Percentiles rank a stretch among this genome's conserved stretches.
These are phyloP conservation scores for Zymoseptoria ardabiliae DNA, from an alignment of 2,329 filamentous ascomycete species.

Conservation along the genomic window DNA sequence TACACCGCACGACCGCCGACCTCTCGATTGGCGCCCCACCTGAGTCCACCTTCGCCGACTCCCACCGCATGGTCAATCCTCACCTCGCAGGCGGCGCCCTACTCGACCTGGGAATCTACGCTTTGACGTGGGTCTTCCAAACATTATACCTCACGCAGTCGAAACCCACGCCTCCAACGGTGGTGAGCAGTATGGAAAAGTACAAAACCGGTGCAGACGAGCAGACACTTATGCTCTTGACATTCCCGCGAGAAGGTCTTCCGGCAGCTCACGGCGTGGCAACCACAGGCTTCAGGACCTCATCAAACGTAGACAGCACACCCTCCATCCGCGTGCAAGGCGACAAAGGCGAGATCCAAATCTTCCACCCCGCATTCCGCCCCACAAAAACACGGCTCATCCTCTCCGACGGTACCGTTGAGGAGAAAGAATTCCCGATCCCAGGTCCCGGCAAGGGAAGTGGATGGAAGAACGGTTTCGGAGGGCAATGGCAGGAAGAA, in stretches of 20 bases:
- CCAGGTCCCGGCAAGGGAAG: conserved; percentile 42
- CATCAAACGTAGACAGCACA: conserved; percentile 54
- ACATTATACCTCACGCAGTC: conserved; percentile 72
- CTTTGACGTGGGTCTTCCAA: conserved; percentile 86
- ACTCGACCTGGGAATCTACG: conserved; percentile 81
- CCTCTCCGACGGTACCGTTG: conserved; percentile 38
- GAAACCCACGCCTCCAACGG: conserved; percentile 59
- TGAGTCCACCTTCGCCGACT: conserved; percentile 52
- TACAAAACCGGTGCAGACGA: conserved; percentile 72
- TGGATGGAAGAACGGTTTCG: conserved; percentile 43
- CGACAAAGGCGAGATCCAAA: conserved; percentile 72
- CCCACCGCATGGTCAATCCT: conserved; percentile 73
- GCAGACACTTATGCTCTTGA: conserved; percentile 67
- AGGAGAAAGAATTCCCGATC: conserved; percentile 40
- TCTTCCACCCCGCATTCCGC: conserved; percentile 63
- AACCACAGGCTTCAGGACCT: conserved; percentile 54
- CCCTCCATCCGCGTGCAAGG: conserved; percentile 75
- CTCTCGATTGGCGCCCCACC: conserved; percentile 53
- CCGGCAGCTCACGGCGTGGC: conserved; percentile 60
- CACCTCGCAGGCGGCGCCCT: conserved; percentile 76
- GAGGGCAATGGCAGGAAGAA: conserved; percentile 38
- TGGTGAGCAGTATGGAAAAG: conserved; percentile 62
- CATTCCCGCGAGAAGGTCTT: conserved; percentile 57
- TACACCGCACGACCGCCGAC: conserved; percentile 52
- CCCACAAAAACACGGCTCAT: conserved; percentile 45